These are phyloP conservation scores for Clausena lansium DNA, from an alignment of 345 rosid species.

Conservation along the genomic window DNA sequence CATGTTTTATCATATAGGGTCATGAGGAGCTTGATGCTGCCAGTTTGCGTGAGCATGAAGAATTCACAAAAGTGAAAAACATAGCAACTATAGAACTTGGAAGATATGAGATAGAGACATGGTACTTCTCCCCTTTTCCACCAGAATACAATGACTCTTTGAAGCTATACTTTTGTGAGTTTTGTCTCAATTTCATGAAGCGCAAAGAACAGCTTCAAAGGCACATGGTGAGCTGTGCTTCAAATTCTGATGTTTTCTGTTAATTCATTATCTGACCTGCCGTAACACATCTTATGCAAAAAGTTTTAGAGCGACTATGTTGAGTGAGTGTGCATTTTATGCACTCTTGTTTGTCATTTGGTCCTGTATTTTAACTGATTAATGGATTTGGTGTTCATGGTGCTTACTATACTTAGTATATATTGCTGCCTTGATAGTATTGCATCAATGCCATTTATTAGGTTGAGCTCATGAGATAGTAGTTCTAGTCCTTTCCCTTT, in stretches of 20 bases:
- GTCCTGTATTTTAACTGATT: background rate
- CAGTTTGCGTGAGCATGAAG: conserved; percentile 98
- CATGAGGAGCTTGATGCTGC: conserved; percentile 99
- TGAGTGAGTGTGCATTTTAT: background rate
- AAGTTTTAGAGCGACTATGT: background rate
- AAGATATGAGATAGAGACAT: conserved; percentile 97
- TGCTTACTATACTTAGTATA: background rate
- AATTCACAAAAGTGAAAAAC: conserved; percentile 97
- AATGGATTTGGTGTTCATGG: background rate
- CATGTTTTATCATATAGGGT: conserved; percentile 48
- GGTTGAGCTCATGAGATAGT: background rate
- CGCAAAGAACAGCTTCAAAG: conserved; percentile 99
- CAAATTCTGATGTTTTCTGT: conserved; percentile 2
- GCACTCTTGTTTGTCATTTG: background rate
- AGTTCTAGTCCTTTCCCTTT: background rate
- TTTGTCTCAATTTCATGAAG: conserved; percentile 98
- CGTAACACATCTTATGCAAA: background rate
- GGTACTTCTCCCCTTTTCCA: conserved; percentile 99
- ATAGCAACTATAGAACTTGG: conserved; percentile 98
- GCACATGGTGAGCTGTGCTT: conserved; percentile 79
- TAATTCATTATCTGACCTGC: background rate
- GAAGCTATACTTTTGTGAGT: conserved; percentile 98
- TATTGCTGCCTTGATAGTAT: background rate
- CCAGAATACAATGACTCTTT: conserved; percentile 93
- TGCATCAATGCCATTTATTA: background rate